Percentiles rank a stretch among this genome's conserved stretches.
phyloP scores from a whole-genome alignment of 2,329 filamentous ascomycete genomes.

The Aureobasidium sp. region DNA sequence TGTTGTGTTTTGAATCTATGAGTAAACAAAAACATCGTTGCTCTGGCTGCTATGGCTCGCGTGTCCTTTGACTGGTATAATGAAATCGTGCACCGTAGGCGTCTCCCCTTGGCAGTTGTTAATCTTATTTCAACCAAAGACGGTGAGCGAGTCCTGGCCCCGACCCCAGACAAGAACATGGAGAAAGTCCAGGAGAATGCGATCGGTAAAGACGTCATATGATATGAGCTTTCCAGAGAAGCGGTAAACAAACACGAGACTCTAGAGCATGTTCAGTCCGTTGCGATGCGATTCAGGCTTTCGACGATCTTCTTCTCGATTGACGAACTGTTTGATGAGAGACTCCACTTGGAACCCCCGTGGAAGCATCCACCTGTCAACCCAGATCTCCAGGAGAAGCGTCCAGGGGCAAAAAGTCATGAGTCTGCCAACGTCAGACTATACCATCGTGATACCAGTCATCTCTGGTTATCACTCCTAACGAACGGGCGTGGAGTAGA shows the following conservation, averaged over 20 bases:
- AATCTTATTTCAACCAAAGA: conserved; percentile 10
- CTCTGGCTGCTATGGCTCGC: conserved; percentile 5
- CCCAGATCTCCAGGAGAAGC: conserved; percentile 8
- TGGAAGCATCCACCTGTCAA: conserved; percentile 3
- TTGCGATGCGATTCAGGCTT: conserved; percentile 1
- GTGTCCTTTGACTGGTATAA: conserved; percentile 9
- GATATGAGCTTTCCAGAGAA: background rate
- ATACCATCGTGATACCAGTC: background rate
- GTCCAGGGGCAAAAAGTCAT: background rate
- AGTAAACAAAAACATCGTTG: conserved; percentile 9
- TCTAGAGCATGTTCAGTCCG: background rate
- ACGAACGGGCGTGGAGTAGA: background rate
- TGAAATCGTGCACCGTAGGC: conserved; percentile 4
- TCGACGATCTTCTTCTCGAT: conserved; percentile 4
- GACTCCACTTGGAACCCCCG: background rate
- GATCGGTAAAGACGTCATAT: conserved; percentile 1
- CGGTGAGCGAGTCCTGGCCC: conserved; percentile 1
- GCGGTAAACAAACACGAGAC: conserved; percentile 6
- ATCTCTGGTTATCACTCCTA: background rate
- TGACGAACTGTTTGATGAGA: background rate
- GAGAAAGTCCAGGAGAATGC: background rate
- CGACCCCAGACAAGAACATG: conserved; percentile 1
- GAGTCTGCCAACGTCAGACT: conserved; percentile 1
- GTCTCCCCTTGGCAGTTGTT: background rate
- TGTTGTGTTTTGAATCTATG: background rate